Base-by-base conservation (phyloP, 805 yeast species). In the Phaffomyces opuntiae region DNA sequence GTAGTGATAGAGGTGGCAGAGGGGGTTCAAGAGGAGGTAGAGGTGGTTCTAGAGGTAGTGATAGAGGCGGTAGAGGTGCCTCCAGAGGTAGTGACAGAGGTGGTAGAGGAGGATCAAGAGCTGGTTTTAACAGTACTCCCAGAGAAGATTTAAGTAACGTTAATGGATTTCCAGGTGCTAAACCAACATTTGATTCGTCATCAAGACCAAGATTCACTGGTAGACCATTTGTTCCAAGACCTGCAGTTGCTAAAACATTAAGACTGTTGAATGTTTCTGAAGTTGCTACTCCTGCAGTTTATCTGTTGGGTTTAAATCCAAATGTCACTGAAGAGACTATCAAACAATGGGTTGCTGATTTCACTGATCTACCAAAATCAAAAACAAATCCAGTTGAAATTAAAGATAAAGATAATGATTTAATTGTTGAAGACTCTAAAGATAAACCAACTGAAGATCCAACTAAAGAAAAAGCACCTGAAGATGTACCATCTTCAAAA, bases 321-420 rank as follows among this genome's bases (percentile, higher is more conserved):
- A 43, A 40, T 25, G 50, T 39, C 16, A 48, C 55, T 14, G 53
- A 53, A 17, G 51, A 47, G 6, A 44, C 46, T 8, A 51, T 53
- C 27, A 47, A 40, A 32, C 36, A 35, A 11, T 53, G 56, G 56
- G 44, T 53, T 16, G 36, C 27, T 13, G 44, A 48, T 6, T 26
- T 11, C 13, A 25, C 31, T 13, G 36, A 34, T 6, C 5, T 21
- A 21, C 24, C 24, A 21, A 21, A 21, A 5, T 21, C 24, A 36
- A 8, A n/a, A 38, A 35, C 9, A 19, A 25, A 19, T 9, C n/a
- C 9, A 9, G 17, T 11, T 16, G 13, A 14, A 9, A 25, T 8
- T 27, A 9, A 37, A 13, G 27, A 34, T 12, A 36, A 29, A 27
- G 43, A 38, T 2, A 7, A 4, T 16, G 39, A 32, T 12, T 11